Base-by-base conservation (phyloP, 2,329 filamentous ascomycete species). In the Aspergillus calidoustus region DNA sequence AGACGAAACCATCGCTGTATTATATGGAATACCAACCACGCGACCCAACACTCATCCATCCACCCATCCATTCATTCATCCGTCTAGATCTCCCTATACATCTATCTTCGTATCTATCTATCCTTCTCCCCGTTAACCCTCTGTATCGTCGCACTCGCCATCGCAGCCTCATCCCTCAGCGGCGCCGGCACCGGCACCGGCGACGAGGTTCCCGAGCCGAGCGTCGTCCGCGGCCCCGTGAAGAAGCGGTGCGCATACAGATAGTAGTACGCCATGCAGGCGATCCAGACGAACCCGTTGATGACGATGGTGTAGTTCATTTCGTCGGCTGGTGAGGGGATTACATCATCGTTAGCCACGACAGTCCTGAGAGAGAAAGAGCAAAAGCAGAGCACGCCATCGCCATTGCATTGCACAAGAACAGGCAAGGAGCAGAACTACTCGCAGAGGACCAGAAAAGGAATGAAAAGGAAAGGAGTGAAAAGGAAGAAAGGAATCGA, bases 261-360 rank as follows among this genome's bases (percentile, higher is more conserved):
- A 65, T 80, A 81, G 68, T 87, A 88, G 71, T 88, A 88, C 1
- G 77, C 54, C 66, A 87, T 71, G 0, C 82, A 80, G 1, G 85
- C 84, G 15, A 82, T 75, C 86, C 86, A 89, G 1, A 89, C 82
- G 4, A 82, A 81, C 38, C 79, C 79, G 64, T 87, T 87, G 62
- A 89, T 85, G 1, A 87, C 86, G 2, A 87, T 80, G 0, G 86
- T 87, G 69, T 88, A 89, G 67, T 89, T 89, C 86, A 89, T 88
- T 17, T 74, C 74, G 46, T 81, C 64, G 0, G 80, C 78, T 79
- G 54, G 4, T 28, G 25, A 19, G 19, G 19, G n/a, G 53, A 15
- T 48, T 7, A 11, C 43, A 22, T 22, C 3, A 48, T 22, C 0
- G 13, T 65, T 51, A 62, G 59, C 25, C 25, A 28, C 25, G 1